phyloP scores from a whole-genome alignment of 768 basidiomycete species.

The Roridomyces roridus region DNA sequence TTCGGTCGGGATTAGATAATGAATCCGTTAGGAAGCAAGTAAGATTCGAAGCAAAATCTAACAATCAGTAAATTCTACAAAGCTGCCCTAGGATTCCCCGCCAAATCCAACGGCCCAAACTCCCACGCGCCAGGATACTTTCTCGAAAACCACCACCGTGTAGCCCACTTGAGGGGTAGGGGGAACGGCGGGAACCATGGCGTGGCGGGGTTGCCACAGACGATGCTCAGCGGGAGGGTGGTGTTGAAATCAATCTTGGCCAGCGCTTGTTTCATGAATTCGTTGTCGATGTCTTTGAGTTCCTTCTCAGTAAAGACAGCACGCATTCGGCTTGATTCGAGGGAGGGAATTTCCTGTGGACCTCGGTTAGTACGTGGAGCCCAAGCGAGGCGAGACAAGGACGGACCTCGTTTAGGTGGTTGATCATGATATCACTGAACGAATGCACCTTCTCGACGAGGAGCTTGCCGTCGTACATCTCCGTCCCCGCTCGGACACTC shows the following conservation, averaged over 20 bases:
- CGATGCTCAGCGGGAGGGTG: conserved; percentile 11
- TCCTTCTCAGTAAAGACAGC: conserved; percentile 16
- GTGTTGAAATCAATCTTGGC: conserved; percentile 7
- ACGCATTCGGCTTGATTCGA: conserved; percentile 13
- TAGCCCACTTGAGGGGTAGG: conserved; percentile 7
- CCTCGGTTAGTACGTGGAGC: background rate
- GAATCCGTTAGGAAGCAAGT: too few relatives aligned
- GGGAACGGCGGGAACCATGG: conserved; percentile 19
- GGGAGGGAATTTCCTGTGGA: conserved; percentile 10
- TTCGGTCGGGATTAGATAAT: too few relatives aligned
- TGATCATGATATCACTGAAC: conserved; percentile 12
- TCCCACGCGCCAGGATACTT: conserved; percentile 7
- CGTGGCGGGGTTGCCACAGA: conserved; percentile 13
- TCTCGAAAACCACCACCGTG: conserved; percentile 11
- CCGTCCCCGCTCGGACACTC: background rate
- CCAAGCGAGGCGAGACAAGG: background rate
- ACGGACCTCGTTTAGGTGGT: conserved; percentile 7
- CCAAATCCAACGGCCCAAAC: conserved; percentile 13
- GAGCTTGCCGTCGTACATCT: conserved; percentile 10
- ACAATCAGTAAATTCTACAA: too few relatives aligned
- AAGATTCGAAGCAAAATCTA: too few relatives aligned
- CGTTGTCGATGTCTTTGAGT: conserved; percentile 11
- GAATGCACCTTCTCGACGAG: conserved; percentile 10
- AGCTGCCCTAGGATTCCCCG: conserved; percentile 1
- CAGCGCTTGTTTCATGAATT: conserved; percentile 10